phyloP scores from a whole-genome alignment of 139 green algal genomes.

The Chlorella vulgaris region DNA sequence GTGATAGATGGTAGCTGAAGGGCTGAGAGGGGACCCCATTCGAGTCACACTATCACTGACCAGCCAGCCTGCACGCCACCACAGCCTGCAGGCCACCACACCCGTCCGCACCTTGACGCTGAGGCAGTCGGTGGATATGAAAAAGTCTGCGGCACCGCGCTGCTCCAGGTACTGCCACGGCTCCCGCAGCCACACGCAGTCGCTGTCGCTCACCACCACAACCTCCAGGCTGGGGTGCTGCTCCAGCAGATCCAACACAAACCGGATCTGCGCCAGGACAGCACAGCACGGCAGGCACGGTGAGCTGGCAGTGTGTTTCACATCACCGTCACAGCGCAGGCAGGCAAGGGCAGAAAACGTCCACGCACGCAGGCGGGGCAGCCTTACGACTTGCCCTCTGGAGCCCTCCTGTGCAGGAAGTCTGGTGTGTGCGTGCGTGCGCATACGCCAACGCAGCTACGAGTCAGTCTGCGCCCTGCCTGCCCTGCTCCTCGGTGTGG shows the following conservation, averaged over 20 bases:
- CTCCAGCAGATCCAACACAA: background rate
- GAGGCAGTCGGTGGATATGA: slow-evolving; percentile 45
- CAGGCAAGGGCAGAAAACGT: too few relatives aligned
- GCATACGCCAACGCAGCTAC: too few relatives aligned
- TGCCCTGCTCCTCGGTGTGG: too few relatives aligned
- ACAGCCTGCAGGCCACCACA: background rate
- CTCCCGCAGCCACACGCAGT: slow-evolving; percentile 9
- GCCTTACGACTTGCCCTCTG: too few relatives aligned
- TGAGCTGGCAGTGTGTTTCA: background rate
- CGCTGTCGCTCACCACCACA: slow-evolving; percentile 10
- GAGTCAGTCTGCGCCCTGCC: too few relatives aligned
- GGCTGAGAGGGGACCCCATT: too few relatives aligned
- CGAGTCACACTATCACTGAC: too few relatives aligned
- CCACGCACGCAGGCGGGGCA: too few relatives aligned
- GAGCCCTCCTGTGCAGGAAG: too few relatives aligned
- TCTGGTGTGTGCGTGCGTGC: too few relatives aligned
- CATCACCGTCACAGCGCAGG: background rate
- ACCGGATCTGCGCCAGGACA: background rate
- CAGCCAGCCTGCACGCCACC: background rate
- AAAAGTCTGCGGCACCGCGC: background rate
- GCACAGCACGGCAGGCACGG: background rate
- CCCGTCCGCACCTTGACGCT: background rate
- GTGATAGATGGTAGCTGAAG: too few relatives aligned
- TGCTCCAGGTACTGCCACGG: slow-evolving; percentile 4
- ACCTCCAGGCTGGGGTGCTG: background rate